Evolutionary conservation across 192 early-diverging fungal genomes (phyloP).

Genomic region (Umbelopsis ramanniana): DNA sequence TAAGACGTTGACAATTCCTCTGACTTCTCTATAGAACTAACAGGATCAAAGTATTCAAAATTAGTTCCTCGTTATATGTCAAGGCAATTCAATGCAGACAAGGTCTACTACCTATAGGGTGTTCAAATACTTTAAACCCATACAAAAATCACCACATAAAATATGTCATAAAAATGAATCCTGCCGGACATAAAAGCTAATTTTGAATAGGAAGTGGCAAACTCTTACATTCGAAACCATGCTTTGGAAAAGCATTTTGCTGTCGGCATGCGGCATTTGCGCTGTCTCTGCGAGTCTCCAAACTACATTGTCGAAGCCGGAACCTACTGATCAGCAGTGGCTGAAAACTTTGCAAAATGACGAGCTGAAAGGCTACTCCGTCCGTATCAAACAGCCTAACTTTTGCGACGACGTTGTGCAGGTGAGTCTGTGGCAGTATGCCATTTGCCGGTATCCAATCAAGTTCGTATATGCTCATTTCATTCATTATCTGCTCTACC

Average conservation of each 20-base stretch:
- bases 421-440: constrained; percentile 9
- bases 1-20: too few species aligned
- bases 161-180: background rate
- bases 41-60: too few species aligned
- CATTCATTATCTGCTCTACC: background rate
- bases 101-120: too few species aligned
- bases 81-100: too few species aligned
- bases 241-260: background rate
- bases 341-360: constrained; percentile 26
- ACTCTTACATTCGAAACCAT: background rate
- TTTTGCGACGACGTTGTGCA: constrained; percentile 39
- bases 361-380: constrained; percentile 32
- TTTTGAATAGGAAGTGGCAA: background rate
- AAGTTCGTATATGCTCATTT: background rate
- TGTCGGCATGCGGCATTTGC: constrained; percentile 17
- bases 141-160: too few species aligned
- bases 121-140: too few species aligned
- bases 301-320: constrained; percentile 7
- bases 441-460: background rate
- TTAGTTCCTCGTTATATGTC: too few species aligned
- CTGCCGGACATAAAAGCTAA: background rate
- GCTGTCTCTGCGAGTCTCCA: constrained; percentile 5
- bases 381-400: constrained; percentile 36
- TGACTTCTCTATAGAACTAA: too few species aligned
- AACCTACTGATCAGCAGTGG: background rate